Conservation (phyloP, 129 eudicot genomes). For the Silybum marianum region DNA sequence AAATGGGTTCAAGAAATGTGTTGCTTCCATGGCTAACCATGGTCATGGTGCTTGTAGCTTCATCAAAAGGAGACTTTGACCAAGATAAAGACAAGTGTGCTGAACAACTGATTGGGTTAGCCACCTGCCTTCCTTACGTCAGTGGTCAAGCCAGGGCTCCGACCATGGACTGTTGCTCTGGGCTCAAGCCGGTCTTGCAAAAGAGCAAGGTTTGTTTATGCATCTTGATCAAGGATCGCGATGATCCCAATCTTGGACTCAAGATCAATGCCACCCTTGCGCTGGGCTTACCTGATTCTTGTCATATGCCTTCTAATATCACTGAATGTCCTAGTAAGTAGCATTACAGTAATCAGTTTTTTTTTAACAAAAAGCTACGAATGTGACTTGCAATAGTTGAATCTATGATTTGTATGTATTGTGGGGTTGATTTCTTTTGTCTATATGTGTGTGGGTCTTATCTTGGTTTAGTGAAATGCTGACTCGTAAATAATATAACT, state of each 20-base stretch:
- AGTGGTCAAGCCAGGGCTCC: conserved; percentile 60
- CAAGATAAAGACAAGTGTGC: conserved; percentile 56
- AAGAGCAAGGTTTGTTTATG: conserved; percentile 58
- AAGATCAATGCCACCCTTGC: conserved; percentile 70
- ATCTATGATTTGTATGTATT: neutral
- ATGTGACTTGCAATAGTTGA: neutral
- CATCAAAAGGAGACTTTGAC: conserved; percentile 34
- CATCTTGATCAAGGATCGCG: conserved; percentile 59
- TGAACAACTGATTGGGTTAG: conserved; percentile 39
- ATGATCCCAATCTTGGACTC: conserved; percentile 62
- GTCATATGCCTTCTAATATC: conserved; percentile 48
- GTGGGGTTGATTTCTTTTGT: neutral
- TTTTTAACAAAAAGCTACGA: neutral
- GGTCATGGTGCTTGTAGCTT: conserved; percentile 20
- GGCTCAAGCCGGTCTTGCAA: conserved; percentile 50
- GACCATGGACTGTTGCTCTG: conserved; percentile 58
- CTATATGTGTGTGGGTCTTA: neutral
- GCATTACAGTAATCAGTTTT: neutral
- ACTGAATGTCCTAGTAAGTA: conserved; percentile 61
- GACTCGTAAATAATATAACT: neutral
- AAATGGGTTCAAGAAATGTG: conserved; percentile 24
- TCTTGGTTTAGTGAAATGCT: neutral
- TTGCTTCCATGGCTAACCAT: conserved; percentile 34
- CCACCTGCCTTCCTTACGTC: conserved; percentile 65
- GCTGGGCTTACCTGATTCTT: conserved; percentile 50